Evolutionary conservation across 805 yeast genomes (phyloP).

Genomic region (Candida sakaeoensis): DNA sequence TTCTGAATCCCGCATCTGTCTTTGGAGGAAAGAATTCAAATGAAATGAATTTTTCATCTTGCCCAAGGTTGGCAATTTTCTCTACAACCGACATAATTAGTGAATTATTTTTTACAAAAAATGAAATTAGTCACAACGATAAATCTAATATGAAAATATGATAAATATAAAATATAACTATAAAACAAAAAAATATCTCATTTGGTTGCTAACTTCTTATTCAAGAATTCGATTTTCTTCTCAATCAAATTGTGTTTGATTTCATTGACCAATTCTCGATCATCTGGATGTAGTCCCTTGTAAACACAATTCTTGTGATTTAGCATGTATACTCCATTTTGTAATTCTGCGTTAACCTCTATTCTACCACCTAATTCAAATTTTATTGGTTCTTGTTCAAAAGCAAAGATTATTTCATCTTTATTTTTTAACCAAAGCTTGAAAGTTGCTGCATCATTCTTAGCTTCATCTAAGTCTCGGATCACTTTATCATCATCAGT

Average conservation of each 20-base stretch:
- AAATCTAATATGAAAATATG: not conserved
- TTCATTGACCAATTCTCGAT: constrained; percentile 19
- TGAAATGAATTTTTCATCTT: constrained; percentile 66
- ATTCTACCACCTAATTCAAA: constrained; percentile 52
- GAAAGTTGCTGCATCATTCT: constrained; percentile 23
- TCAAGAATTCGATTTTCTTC: constrained; percentile 37
- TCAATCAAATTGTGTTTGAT: constrained; percentile 34
- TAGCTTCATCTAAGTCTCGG: constrained; percentile 37
- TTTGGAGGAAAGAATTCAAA: constrained; percentile 98
- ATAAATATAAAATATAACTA: too few relatives aligned
- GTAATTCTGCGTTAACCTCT: constrained; percentile 45
- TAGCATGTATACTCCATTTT: constrained; percentile 45
- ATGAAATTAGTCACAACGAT: too few relatives aligned
- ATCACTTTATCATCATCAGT: constrained; percentile 57
- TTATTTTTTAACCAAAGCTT: constrained; percentile 59
- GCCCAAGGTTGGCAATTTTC: constrained; percentile 44
- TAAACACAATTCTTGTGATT: constrained; percentile 28
- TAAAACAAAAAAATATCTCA: too few relatives aligned
- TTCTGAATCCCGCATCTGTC: constrained; percentile 83
- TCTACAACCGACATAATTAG: constrained; percentile 39
- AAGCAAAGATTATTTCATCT: constrained; percentile 53
- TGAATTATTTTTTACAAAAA: not conserved
- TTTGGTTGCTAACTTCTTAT: constrained; percentile 16
- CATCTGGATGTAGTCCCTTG: constrained; percentile 25
- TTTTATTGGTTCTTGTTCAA: constrained; percentile 50